A percentile compares a stretch with the other conserved stretches of the same genome.
Evolutionary conservation across 306 rosid genomes (phyloP).

Genomic region (Lathyrus tuberosus): DNA sequence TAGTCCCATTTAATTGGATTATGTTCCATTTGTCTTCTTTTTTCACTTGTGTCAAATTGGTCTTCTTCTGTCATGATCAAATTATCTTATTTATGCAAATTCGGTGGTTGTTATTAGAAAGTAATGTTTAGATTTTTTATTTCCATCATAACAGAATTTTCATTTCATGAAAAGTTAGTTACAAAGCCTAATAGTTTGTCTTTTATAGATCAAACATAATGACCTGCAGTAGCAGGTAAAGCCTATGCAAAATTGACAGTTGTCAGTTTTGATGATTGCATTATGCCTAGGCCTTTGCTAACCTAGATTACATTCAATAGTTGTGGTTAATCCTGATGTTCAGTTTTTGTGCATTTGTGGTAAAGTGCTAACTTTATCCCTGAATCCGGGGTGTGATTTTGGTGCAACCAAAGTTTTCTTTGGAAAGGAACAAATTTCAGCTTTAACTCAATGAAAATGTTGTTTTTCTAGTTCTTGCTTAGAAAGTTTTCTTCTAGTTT

Average conservation of each 20-base stretch:
- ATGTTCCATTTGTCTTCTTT: neutral
- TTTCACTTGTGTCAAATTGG: neutral
- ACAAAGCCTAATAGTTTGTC: too few species aligned
- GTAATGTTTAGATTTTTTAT: too few species aligned
- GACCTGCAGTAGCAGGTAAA: too few species aligned
- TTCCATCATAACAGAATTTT: too few species aligned
- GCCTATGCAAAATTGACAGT: too few species aligned
- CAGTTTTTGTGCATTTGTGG: neutral
- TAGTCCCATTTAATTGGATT: neutral
- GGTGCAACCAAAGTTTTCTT: neutral
- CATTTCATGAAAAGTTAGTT: too few species aligned
- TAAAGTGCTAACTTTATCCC: neutral
- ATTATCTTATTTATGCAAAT: conserved; percentile 2
- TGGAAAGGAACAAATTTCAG: neutral
- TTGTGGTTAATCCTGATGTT: neutral
- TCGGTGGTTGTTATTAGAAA: neutral
- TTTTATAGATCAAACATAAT: too few species aligned
- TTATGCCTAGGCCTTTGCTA: too few species aligned
- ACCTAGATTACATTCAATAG: too few species aligned
- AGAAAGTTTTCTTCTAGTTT: neutral
- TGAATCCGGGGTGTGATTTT: neutral
- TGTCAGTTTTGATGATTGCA: too few species aligned
- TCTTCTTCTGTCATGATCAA: conserved; percentile 11
- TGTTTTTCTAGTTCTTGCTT: neutral
- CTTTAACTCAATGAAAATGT: neutral